Conservation (phyloP, 768 basidiomycete genomes). For the Trametes coccinea region DNA sequence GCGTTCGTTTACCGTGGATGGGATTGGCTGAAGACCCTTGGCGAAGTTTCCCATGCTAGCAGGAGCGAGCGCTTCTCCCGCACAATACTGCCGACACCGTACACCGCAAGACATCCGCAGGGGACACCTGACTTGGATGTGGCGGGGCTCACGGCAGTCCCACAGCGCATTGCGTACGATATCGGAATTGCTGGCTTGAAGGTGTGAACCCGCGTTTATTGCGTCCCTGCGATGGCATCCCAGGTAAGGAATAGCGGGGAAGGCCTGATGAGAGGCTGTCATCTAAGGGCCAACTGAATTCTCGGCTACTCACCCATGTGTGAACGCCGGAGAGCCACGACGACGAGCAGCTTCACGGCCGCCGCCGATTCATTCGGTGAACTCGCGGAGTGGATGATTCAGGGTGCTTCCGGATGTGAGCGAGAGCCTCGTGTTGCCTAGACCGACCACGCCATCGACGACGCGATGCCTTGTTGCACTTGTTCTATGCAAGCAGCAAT, state of each 20-base stretch:
- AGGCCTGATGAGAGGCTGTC: background rate
- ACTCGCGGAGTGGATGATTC: constrained; percentile 6
- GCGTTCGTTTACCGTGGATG: background rate
- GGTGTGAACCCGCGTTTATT: background rate
- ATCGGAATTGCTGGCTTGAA: background rate
- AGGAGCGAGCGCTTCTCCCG: constrained; percentile 9
- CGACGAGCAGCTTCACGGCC: background rate
- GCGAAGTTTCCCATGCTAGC: constrained; percentile 5
- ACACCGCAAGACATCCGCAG: background rate
- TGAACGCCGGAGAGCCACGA: constrained; percentile 4
- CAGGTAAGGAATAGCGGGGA: constrained; percentile 6
- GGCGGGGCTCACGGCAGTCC: background rate
- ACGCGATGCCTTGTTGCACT: too few relatives aligned
- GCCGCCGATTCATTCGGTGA: constrained; percentile 3
- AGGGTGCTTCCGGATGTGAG: background rate
- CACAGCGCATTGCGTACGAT: background rate
- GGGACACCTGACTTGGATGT: background rate
- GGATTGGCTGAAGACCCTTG: background rate
- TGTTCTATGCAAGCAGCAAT: too few relatives aligned
- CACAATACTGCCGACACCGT: background rate
- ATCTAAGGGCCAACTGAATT: background rate
- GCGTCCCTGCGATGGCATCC: background rate
- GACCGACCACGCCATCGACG: background rate
- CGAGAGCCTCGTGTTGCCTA: background rate
- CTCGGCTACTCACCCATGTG: constrained; percentile 6